Percentiles rank a stretch among this genome's conserved stretches.
phyloP scores from a whole-genome alignment of 2,329 filamentous ascomycete species.

The Ceratocystis alfenasii region DNA sequence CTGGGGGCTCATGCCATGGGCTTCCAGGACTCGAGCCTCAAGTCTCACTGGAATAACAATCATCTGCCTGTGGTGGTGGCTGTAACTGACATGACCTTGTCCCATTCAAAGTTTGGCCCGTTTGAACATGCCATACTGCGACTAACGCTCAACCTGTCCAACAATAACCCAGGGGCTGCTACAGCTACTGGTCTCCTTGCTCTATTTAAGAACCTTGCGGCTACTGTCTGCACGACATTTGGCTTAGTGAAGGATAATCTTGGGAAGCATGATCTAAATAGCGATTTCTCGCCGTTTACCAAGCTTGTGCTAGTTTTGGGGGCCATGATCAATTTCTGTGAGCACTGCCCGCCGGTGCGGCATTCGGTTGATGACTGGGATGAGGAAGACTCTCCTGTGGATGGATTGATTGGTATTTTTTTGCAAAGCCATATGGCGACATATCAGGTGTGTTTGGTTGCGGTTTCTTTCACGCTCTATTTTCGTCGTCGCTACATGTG shows the following conservation, averaged over 20 bases:
- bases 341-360: slow-evolving; percentile 57
- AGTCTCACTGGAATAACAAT: slow-evolving; percentile 37
- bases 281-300: slow-evolving; percentile 43
- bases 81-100: slow-evolving; percentile 34
- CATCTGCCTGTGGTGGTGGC: slow-evolving; percentile 42
- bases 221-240: slow-evolving; percentile 42
- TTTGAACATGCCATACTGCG: slow-evolving; percentile 46
- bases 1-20: slow-evolving; percentile 44
- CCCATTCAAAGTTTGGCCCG: slow-evolving; percentile 31
- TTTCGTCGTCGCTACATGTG: neutral
- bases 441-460: slow-evolving; percentile 47
- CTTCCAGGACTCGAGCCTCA: slow-evolving; percentile 34
- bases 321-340: slow-evolving; percentile 75
- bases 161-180: slow-evolving; percentile 61
- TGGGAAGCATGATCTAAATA: slow-evolving; percentile 37
- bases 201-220: slow-evolving; percentile 39
- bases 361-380: slow-evolving; percentile 28
- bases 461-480: neutral
- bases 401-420: slow-evolving; percentile 52
- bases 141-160: slow-evolving; percentile 74
- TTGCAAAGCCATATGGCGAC: slow-evolving; percentile 53
- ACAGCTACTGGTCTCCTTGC: slow-evolving; percentile 53
- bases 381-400: slow-evolving; percentile 37
- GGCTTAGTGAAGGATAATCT: slow-evolving; percentile 37
- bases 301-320: slow-evolving; percentile 67